Evolutionary conservation across 495 filamentous ascomycete genomes (phyloP).

Genomic region (Tuber brumale): DNA sequence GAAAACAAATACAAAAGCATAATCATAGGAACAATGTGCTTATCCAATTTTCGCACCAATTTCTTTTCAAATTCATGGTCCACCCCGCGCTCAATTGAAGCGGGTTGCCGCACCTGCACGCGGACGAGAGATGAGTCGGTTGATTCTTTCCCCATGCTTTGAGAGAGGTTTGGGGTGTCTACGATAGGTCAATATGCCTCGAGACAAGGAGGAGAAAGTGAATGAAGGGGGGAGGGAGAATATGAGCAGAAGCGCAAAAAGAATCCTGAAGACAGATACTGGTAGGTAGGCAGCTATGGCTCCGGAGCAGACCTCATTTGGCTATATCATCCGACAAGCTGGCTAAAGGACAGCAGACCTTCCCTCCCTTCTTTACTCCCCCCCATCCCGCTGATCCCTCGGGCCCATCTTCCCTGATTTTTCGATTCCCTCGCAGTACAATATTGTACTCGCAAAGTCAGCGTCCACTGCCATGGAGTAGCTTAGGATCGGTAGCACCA

Average conservation of each 20-base stretch:
- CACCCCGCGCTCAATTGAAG: constrained; percentile 2
- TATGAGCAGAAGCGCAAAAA: not conserved
- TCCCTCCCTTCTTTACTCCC: too few species aligned
- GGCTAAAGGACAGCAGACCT: not conserved
- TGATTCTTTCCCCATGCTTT: not conserved
- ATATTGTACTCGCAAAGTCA: not conserved
- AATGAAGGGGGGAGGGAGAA: not conserved
- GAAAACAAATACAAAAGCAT: constrained; percentile 58
- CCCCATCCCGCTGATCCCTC: not conserved
- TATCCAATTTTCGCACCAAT: constrained; percentile 47
- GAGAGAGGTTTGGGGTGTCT: not conserved
- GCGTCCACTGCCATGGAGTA: not conserved
- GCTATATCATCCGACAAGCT: not conserved
- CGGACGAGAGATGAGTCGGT: not conserved
- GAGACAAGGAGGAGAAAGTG: not conserved
- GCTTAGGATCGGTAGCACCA: not conserved
- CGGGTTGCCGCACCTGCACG: not conserved
- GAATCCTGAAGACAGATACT: not conserved
- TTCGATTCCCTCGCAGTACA: not conserved
- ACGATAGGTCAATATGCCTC: not conserved
- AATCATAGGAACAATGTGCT: constrained; percentile 56
- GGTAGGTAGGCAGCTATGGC: not conserved
- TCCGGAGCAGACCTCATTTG: not conserved
- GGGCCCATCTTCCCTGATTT: not conserved
- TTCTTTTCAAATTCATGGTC: constrained; percentile 28